Percentiles rank a stretch among this genome's conserved stretches.
phyloP scores from a whole-genome alignment of 441 rosid genomes.

The Erysimum pusillum region DNA sequence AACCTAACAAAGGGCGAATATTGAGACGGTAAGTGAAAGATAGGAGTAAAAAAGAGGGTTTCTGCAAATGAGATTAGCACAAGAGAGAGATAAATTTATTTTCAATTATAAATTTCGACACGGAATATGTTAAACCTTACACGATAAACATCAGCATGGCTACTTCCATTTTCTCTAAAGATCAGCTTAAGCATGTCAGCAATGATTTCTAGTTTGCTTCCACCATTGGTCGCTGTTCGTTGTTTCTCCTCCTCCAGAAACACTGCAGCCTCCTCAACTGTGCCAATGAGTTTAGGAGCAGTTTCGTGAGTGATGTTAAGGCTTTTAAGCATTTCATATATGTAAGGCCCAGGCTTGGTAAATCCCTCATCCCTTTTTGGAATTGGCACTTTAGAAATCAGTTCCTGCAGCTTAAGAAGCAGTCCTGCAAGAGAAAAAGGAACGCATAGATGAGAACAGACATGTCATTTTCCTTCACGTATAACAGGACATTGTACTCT shows the following conservation, averaged over 20 bases:
- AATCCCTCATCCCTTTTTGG: slow-evolving; percentile 83
- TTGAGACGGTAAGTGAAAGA: slow-evolving; percentile 28
- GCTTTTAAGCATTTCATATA: slow-evolving; percentile 80
- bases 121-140: slow-evolving; percentile 59
- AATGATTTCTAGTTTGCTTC: slow-evolving; percentile 83
- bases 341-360: slow-evolving; percentile 93
- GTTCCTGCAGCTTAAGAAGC: slow-evolving; percentile 89
- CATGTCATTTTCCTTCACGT: slow-evolving; percentile 10
- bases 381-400: slow-evolving; percentile 85
- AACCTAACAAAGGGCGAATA: slow-evolving; percentile 60
- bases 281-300: slow-evolving; percentile 74
- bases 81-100: slow-evolving; percentile 15
- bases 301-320: slow-evolving; percentile 86
- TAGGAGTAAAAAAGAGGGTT: slow-evolving; percentile 2
- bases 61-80: slow-evolving; percentile 18
- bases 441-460: slow-evolving; percentile 24
- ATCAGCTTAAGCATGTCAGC: slow-evolving; percentile 76
- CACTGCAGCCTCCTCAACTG: slow-evolving; percentile 76
- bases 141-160: slow-evolving; percentile 78
- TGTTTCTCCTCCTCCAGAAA: slow-evolving; percentile 85
- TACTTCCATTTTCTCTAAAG: slow-evolving; percentile 68
- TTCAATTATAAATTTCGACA: neutral
- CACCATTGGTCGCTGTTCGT: slow-evolving; percentile 53
- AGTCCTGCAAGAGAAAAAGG: slow-evolving; percentile 65
- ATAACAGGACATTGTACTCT: slow-evolving; percentile 14